Conservation (phyloP, 2,329 filamentous ascomycete genomes). For the Fusarium sp. region DNA sequence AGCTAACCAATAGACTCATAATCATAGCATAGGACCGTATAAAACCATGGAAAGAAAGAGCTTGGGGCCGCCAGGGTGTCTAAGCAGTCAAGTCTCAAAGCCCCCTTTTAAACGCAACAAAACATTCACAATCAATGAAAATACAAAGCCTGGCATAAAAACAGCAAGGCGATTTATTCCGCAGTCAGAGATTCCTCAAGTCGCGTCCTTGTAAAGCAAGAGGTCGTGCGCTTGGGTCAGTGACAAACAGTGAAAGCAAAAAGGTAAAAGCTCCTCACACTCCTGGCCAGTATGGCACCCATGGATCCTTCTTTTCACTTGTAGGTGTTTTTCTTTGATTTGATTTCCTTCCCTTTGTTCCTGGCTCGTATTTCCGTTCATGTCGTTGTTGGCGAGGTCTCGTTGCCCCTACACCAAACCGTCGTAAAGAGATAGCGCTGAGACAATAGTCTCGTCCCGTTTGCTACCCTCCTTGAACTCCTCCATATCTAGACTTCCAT, state of each 20-base stretch:
- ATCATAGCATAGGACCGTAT: too few species aligned
- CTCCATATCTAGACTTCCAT: constrained; percentile 93
- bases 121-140: neutral
- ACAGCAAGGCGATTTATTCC: constrained; percentile 34
- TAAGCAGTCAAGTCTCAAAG: neutral
- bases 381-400: neutral
- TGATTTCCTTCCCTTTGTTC: neutral
- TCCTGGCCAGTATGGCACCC: constrained; percentile 35
- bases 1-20: neutral
- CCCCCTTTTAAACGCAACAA: neutral
- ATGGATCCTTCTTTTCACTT: constrained; percentile 32
- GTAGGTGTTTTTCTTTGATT: constrained; percentile 21
- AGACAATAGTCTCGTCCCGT: constrained; percentile 98
- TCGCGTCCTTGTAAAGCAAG: constrained; percentile 27
- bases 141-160: neutral
- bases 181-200: constrained; percentile 35
- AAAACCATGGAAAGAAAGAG: neutral
- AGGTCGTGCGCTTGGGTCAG: constrained; percentile 18
- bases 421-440: constrained; percentile 93
- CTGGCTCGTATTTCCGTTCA: constrained; percentile 1
- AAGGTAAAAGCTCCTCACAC: constrained; percentile 41
- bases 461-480: constrained; percentile 99
- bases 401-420: constrained; percentile 74
- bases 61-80: neutral
- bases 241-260: constrained; percentile 37